Base-by-base conservation (phyloP, 2,329 filamentous ascomycete species). In the Claviceps arundinis region DNA sequence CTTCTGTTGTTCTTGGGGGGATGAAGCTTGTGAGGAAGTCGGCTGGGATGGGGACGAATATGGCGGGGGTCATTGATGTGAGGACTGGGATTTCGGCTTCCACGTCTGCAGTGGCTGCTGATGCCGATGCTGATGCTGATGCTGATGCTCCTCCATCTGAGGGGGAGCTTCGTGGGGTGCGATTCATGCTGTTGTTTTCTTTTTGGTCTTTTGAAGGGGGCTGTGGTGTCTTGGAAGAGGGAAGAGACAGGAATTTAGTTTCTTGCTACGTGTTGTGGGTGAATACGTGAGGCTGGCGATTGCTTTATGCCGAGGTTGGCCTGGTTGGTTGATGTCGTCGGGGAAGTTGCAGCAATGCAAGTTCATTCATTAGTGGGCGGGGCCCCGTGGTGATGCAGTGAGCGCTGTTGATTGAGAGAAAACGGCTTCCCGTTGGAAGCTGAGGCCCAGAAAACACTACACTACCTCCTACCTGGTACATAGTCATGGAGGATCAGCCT, bases 11-110 rank as follows among this genome's bases (percentile, higher is more conserved):
- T 45, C 56, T 9, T 8, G 57, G 58, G 4, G 56, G 50, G 1
- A 50, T 37, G 42, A 57, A 56, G 19, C 58, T 54, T 2, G 53
- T 52, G 44, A 58, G 54, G 48, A 64, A 57, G 43, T 61, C 56
- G 8, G 55, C 50, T 5, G 53, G 45, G 16, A 70, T 58, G 26
- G 66, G 64, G 26, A 65, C 61, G 57, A 69, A 71, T 46, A 71
- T 65, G 53, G 62, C 57, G 5, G 62, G 57, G 4, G 59, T 54
- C 52, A 65, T 56, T 51, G 56, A 52, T 14, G 41, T 54, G 38
- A 68, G 58, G 0, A 30, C 41, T 1, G 56, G 57, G 52, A 59
- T 59, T 7, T 34, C 26, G 8, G 8, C 9, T 9, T 30, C 24
- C 14, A 16, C 14, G 13, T 45, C 42, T 45, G 13, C 42, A 34